Evolutionary conservation across 768 basidiomycete genomes (phyloP).

Genomic region (Podaxis sp.): DNA sequence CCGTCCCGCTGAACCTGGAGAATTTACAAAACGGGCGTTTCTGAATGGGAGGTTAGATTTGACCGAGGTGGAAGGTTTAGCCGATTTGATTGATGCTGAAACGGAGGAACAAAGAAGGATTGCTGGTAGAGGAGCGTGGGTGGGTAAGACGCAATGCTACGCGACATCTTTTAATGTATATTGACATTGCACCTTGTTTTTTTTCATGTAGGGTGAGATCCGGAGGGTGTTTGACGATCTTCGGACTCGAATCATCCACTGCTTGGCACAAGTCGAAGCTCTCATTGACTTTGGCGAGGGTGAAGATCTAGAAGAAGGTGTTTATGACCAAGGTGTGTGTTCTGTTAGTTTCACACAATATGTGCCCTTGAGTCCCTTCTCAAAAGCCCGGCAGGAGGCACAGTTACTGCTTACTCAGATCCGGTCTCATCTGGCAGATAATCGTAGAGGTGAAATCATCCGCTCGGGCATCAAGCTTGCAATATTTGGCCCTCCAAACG

Average conservation of each 20-base stretch:
- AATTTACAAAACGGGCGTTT: slow-evolving; percentile 86
- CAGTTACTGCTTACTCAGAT: slow-evolving; percentile 47
- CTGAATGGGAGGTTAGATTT: slow-evolving; percentile 77
- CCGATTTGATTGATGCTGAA: slow-evolving; percentile 85
- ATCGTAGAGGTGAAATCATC: slow-evolving; percentile 76
- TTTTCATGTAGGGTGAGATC: slow-evolving; percentile 53
- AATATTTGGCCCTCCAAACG: slow-evolving; percentile 92
- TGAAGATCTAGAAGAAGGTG: slow-evolving; percentile 82
- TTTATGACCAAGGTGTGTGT: slow-evolving; percentile 61
- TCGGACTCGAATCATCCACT: slow-evolving; percentile 61
- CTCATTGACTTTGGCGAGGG: slow-evolving; percentile 93
- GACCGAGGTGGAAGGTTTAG: slow-evolving; percentile 85
- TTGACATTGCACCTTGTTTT: neutral
- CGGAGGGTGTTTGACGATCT: slow-evolving; percentile 59
- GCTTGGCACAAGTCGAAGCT: slow-evolving; percentile 79
- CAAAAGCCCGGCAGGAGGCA: slow-evolving; percentile 51
- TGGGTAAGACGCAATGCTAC: slow-evolving; percentile 30
- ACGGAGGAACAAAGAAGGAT: slow-evolving; percentile 77
- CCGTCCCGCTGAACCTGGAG: slow-evolving; percentile 80
- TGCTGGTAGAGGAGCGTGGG: slow-evolving; percentile 65
- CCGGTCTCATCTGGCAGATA: slow-evolving; percentile 56
- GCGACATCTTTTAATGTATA: neutral
- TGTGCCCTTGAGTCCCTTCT: neutral
- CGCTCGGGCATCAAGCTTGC: slow-evolving; percentile 78
- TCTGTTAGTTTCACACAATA: neutral